Conservation (phyloP, 495 filamentous ascomycete genomes). For the Xylaria sp. region DNA sequence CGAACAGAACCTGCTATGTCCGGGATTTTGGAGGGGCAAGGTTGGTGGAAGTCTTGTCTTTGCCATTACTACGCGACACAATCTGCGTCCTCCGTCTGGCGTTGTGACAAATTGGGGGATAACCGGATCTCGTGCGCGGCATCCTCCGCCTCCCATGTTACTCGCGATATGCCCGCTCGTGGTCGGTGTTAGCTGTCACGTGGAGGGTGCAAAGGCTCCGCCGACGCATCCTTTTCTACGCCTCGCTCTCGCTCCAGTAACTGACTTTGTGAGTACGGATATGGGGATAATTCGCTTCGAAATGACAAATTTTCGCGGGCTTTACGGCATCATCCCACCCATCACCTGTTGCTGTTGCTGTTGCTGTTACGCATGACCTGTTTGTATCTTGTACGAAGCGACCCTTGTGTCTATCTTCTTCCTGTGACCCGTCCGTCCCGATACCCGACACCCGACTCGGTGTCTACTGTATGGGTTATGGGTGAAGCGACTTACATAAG, state of each 20-base stretch:
- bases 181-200: not conserved
- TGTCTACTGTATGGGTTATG: not conserved
- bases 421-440: slow-evolving; percentile 1
- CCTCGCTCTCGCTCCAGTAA: not conserved
- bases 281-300: not conserved
- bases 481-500: slow-evolving; percentile 13
- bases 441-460: not conserved
- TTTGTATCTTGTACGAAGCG: slow-evolving; percentile 13
- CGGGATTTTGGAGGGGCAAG: not conserved
- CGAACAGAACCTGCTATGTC: not conserved
- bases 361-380: slow-evolving; percentile 1
- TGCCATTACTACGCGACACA: slow-evolving; percentile 15
- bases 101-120: slow-evolving; percentile 14
- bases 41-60: not conserved
- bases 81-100: slow-evolving; percentile 10
- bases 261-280: not conserved
- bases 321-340: not conserved
- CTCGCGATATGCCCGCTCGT: slow-evolving; percentile 11
- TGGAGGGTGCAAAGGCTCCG: slow-evolving; percentile 5
- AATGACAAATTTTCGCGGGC: slow-evolving; percentile 7
- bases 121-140: not conserved
- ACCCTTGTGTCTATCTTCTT: not conserved
- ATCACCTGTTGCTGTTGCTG: not conserved
- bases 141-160: slow-evolving; percentile 6
- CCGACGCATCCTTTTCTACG: not conserved